Evolutionary conservation across 2,329 filamentous ascomycete species (phyloP).

Genomic region (Biscogniauxia mediterranea): DNA sequence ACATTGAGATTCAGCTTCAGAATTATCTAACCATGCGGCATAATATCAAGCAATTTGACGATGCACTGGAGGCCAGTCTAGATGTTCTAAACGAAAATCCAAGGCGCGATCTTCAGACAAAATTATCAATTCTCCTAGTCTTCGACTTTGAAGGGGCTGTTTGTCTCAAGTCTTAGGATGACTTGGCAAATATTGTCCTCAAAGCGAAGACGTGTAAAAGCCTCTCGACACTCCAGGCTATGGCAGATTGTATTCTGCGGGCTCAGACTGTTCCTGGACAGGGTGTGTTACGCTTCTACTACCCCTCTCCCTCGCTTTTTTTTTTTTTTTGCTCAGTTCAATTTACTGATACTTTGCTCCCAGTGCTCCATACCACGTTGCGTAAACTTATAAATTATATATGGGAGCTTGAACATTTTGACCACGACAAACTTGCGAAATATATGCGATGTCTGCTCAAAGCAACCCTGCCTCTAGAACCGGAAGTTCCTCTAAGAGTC

Average conservation of each 20-base stretch:
- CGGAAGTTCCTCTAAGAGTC: constrained; percentile 55
- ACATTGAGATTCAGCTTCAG: constrained; percentile 51
- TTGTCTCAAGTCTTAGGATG: constrained; percentile 65
- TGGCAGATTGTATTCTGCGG: constrained; percentile 64
- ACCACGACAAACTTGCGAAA: constrained; percentile 62
- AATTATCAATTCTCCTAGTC: constrained; percentile 65
- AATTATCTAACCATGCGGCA: constrained; percentile 61
- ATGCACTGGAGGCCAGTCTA: constrained; percentile 38
- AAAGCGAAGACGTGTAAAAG: constrained; percentile 45
- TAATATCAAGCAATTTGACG: constrained; percentile 60
- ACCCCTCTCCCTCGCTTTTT: neutral
- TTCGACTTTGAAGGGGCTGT: constrained; percentile 79
- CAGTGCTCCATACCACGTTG: constrained; percentile 53
- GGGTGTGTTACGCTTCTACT: constrained; percentile 37
- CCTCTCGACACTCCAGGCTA: constrained; percentile 53
- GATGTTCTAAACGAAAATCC: constrained; percentile 42
- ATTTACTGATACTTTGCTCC: constrained; percentile 7
- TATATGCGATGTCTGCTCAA: constrained; percentile 80
- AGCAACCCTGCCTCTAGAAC: constrained; percentile 57
- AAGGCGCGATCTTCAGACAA: constrained; percentile 54
- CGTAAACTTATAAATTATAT: constrained; percentile 70
- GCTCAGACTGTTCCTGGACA: constrained; percentile 47
- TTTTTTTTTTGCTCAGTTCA: no score
- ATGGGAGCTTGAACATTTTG: constrained; percentile 55
- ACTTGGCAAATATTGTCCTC: constrained; percentile 59